Percentiles rank a stretch among this genome's conserved stretches.
phyloP scores from a whole-genome alignment of 2,329 filamentous ascomycete species.

The Aspergillus glaucus region DNA sequence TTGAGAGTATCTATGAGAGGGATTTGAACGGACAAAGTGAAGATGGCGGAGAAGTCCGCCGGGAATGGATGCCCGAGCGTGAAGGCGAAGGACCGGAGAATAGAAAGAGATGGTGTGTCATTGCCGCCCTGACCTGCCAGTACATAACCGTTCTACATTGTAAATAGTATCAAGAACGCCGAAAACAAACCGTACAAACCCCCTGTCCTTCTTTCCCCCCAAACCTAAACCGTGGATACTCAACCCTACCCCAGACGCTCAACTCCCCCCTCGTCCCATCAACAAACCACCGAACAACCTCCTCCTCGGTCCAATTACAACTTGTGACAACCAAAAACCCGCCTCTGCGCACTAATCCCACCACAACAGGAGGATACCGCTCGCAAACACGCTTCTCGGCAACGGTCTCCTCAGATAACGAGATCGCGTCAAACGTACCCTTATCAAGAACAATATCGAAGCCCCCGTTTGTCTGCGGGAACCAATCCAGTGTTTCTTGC shows the following conservation, averaged over 20 bases:
- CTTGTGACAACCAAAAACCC: conserved; percentile 82
- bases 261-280: conserved; percentile 40
- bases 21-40: conserved; percentile 39
- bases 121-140: conserved; percentile 35
- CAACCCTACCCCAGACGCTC: conserved; percentile 59
- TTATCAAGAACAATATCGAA: conserved; percentile 97
- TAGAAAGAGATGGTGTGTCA: conserved; percentile 52
- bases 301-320: conserved; percentile 95
- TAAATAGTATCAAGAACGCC: conserved; percentile 29
- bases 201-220: conserved; percentile 83
- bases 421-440: conserved; percentile 94
- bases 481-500: conserved; percentile 29
- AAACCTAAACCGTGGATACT: conserved; percentile 83
- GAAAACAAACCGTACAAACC: conserved; percentile 81
- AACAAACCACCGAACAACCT: conserved; percentile 75
- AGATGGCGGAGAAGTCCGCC: conserved; percentile 38
- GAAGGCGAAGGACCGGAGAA: conserved; percentile 46
- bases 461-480: conserved; percentile 42
- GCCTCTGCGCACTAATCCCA: conserved; percentile 60
- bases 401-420: conserved; percentile 46
- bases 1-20: conserved; percentile 52
- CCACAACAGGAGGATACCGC: conserved; percentile 64
- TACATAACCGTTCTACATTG: neutral
- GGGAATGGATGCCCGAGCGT: conserved; percentile 38
- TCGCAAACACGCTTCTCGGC: conserved; percentile 58